Evolutionary conservation across 2,329 filamentous ascomycete genomes (phyloP).

Genomic region (Neopestalotiopsis sp.): DNA sequence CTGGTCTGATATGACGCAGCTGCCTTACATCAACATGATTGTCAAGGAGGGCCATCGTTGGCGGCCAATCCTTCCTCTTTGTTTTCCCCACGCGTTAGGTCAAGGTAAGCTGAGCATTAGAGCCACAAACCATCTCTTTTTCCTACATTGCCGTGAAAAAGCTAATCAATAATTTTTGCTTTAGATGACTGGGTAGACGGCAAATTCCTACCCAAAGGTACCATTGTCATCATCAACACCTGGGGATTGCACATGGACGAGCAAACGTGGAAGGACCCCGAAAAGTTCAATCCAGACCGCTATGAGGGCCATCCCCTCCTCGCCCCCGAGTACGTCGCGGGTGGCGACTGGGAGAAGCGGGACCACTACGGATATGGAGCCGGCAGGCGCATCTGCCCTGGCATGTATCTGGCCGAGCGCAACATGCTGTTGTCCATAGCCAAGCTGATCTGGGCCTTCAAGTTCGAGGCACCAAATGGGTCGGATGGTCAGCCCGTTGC

Average conservation of each 20-base stretch:
- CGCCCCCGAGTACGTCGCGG: conserved; percentile 35
- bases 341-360: conserved; percentile 36
- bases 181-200: conserved; percentile 44
- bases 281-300: conserved; percentile 35
- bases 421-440: conserved; percentile 43
- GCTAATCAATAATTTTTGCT: too few species aligned
- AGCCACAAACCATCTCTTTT: neutral
- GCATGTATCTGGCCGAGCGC: conserved; percentile 54
- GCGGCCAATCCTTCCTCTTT: too few species aligned
- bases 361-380: conserved; percentile 53
- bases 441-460: conserved; percentile 52
- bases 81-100: conserved; percentile 41
- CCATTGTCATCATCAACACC: conserved; percentile 40
- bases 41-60: too few species aligned
- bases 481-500: neutral
- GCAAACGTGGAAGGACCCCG: conserved; percentile 29
- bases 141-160: too few species aligned
- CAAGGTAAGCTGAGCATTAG: conserved; percentile 18
- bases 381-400: conserved; percentile 52
- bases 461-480: neutral
- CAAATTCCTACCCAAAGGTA: conserved; percentile 44
- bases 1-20: too few species aligned
- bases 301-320: conserved; percentile 30
- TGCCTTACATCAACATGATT: too few species aligned
- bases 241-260: conserved; percentile 41